Evolutionary conservation across 495 filamentous ascomycete species (phyloP).

Genomic region (Parathielavia appendiculata): DNA sequence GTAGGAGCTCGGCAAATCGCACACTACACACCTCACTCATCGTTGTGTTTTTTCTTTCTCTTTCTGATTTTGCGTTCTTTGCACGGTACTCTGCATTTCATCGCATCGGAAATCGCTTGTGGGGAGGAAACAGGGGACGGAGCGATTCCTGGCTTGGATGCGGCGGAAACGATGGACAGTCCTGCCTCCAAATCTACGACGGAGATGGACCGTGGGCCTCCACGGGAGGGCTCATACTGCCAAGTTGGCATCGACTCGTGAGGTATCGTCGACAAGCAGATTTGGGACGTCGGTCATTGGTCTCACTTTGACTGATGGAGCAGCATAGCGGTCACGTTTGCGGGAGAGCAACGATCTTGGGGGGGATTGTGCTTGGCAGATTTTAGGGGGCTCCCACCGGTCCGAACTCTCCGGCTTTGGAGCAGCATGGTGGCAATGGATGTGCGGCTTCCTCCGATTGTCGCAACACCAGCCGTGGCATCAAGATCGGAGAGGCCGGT

Average conservation of each 20-base stretch:
- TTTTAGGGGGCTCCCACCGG: not conserved
- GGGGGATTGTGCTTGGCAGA: not conserved
- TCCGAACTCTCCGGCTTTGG: not conserved
- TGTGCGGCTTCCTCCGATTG: not conserved
- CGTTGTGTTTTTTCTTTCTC: constrained; percentile 14
- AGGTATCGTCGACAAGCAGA: not conserved
- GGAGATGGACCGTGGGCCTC: not conserved
- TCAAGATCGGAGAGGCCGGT: constrained; percentile 8
- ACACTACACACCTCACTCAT: constrained; percentile 15
- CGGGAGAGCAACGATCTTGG: not conserved
- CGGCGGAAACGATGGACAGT: not conserved
- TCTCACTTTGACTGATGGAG: not conserved
- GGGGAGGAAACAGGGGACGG: constrained; percentile 39
- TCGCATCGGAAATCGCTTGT: constrained; percentile 39
- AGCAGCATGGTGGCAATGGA: not conserved
- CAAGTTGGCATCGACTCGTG: not conserved
- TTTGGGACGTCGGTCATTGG: not conserved
- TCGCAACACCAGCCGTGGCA: not conserved
- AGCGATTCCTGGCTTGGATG: constrained; percentile 19
- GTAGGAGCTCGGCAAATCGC: constrained; percentile 17
- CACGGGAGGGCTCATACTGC: not conserved
- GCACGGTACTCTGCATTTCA: constrained; percentile 23
- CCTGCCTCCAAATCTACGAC: not conserved
- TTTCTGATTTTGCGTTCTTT: constrained; percentile 26
- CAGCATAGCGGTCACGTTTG: not conserved